Conservation (phyloP, 495 filamentous ascomycete species). For the Amniculicola lignicola region DNA sequence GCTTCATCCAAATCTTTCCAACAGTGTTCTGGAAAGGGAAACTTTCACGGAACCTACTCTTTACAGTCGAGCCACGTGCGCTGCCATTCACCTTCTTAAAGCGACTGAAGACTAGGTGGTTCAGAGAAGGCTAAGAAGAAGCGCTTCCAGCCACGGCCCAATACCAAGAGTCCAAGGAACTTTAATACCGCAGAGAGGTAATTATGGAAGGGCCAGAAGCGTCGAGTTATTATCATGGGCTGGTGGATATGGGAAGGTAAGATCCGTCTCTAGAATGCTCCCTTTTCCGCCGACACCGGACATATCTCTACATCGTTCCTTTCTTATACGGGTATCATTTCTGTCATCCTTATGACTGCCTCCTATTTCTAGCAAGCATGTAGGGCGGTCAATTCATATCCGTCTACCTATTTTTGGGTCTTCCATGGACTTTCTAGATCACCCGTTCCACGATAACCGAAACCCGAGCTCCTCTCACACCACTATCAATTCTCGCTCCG, state of each 20-base stretch:
- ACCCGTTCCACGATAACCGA: too few relatives aligned
- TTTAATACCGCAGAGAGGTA: not conserved
- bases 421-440: too few relatives aligned
- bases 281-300: too few relatives aligned
- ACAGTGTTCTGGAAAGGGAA: not conserved
- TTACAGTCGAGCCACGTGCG: too few relatives aligned
- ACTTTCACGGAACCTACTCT: too few relatives aligned
- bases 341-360: not conserved
- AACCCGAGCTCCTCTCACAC: too few relatives aligned
- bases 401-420: too few relatives aligned
- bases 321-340: not conserved
- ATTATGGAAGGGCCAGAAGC: constrained; percentile 5
- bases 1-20: not conserved
- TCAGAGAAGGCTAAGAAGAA: not conserved
- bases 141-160: not conserved
- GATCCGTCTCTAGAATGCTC: not conserved
- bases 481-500: too few relatives aligned
- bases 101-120: not conserved
- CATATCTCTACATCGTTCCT: not conserved
- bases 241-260: constrained; percentile 37
- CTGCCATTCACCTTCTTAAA: not conserved
- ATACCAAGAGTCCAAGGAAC: not conserved
- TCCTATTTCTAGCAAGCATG: too few relatives aligned
- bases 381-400: too few relatives aligned
- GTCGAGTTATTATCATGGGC: constrained; percentile 24